These are phyloP conservation scores for Colletotrichum theobromicola DNA, from an alignment of 2,329 filamentous ascomycete species.

Conservation along the genomic window DNA sequence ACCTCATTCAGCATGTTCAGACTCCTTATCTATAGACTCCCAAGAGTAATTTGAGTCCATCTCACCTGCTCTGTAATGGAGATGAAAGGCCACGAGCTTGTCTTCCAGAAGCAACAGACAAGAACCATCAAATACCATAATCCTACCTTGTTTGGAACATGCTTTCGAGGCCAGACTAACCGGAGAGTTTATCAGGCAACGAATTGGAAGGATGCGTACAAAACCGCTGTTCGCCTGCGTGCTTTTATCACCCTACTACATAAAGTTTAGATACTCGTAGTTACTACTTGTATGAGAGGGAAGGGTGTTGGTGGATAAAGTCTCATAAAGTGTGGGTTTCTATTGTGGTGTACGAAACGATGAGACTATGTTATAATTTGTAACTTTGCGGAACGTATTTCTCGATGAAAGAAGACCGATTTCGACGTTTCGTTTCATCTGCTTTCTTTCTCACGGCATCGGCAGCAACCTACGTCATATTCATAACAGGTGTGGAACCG, in stretches of 20 bases:
- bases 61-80: neutral
- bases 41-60: neutral
- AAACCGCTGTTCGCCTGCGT: too few relatives aligned
- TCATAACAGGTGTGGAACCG: fast-evolving
- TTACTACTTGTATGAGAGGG: neutral
- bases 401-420: too few relatives aligned
- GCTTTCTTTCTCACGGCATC: fast-evolving
- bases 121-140: too few relatives aligned
- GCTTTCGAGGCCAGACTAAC: too few relatives aligned
- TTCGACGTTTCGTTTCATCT: neutral
- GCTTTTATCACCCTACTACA: too few relatives aligned
- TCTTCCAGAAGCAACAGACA: too few relatives aligned
- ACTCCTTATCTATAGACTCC: neutral
- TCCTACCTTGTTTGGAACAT: too few relatives aligned
- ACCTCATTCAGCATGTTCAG: neutral
- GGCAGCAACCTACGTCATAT: neutral
- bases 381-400: too few relatives aligned
- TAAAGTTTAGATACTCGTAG: neutral
- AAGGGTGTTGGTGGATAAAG: neutral
- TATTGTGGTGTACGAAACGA: neutral
- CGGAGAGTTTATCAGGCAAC: too few relatives aligned
- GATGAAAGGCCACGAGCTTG: neutral
- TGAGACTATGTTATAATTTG: too few relatives aligned
- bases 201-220: too few relatives aligned
- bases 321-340: neutral